A percentile compares a stretch with the other conserved stretches of the same genome.
phyloP scores from a whole-genome alignment of 2,329 filamentous ascomycete species.

The Fusarium coffeatum region DNA sequence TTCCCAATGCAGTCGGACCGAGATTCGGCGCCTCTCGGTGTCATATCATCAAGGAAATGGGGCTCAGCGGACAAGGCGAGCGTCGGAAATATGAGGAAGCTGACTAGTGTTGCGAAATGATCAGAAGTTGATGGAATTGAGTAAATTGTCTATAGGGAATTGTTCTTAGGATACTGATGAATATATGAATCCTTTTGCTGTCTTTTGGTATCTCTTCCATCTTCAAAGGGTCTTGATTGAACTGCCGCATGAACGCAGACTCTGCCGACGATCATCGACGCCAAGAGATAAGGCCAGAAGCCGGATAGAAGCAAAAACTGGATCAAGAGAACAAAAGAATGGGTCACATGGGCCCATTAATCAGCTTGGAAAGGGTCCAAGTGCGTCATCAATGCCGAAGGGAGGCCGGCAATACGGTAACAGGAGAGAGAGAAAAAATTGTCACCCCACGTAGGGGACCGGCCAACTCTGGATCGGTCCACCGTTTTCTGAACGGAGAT shows the following conservation, averaged over 20 bases:
- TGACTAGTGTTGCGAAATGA: slow-evolving; percentile 16
- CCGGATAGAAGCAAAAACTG: slow-evolving; percentile 32
- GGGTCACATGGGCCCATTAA: slow-evolving; percentile 11
- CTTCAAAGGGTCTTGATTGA: neutral
- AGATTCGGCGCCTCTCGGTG: slow-evolving; percentile 34
- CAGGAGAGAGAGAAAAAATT: neutral
- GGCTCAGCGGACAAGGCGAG: slow-evolving; percentile 28
- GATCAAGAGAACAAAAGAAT: slow-evolving; percentile 21
- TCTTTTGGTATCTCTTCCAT: neutral
- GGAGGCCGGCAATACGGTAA: slow-evolving; percentile 25
- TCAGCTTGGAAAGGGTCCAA: slow-evolving; percentile 14
- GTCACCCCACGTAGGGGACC: slow-evolving; percentile 20
- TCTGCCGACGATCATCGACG: slow-evolving; percentile 26
- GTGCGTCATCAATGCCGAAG: slow-evolving; percentile 34
- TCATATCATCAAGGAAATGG: slow-evolving; percentile 28
- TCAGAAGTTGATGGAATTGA: neutral
- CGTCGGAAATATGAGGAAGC: slow-evolving; percentile 27
- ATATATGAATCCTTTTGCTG: neutral
- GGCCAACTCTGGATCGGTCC: slow-evolving; percentile 16
- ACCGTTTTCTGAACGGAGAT: slow-evolving; percentile 37
- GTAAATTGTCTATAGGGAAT: neutral
- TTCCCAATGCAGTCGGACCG: slow-evolving; percentile 31
- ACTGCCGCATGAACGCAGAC: slow-evolving; percentile 1
- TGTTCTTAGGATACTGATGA: rapidly evolving
- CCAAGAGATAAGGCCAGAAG: slow-evolving; percentile 36